These are phyloP conservation scores for Suhomyces emberorum DNA, from an alignment of 805 yeast species.

Conservation along the genomic window DNA sequence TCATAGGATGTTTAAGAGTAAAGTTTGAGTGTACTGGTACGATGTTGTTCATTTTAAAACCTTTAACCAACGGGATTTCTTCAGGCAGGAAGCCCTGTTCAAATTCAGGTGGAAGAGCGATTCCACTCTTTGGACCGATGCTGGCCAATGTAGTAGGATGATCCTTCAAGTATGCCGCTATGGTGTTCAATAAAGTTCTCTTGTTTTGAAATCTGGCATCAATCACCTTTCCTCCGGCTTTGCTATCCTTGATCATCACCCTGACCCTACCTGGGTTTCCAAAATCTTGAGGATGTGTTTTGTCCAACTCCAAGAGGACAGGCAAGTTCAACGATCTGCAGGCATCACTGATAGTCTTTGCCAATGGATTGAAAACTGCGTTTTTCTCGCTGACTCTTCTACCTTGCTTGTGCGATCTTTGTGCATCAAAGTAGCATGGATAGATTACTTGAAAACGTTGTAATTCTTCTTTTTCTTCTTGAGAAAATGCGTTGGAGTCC, in stretches of 20 bases:
- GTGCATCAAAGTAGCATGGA: conserved; percentile 88
- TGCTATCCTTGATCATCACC: conserved; percentile 53
- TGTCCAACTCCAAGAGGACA: conserved; percentile 68
- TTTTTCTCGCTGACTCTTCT: conserved; percentile 67
- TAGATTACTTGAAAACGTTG: conserved; percentile 72
- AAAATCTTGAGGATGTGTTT: conserved; percentile 93
- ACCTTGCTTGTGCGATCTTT: conserved; percentile 74
- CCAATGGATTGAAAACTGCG: conserved; percentile 86
- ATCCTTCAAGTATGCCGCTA: conserved; percentile 57
- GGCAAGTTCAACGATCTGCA: conserved; percentile 39
- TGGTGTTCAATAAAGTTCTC: conserved; percentile 58
- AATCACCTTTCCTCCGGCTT: conserved; percentile 36
- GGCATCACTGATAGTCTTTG: conserved; percentile 78
- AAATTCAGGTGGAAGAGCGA: conserved; percentile 65
- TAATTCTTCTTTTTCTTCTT: conserved; percentile 61
- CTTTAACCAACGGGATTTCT: conserved; percentile 74
- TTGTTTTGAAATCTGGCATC: conserved; percentile 42
- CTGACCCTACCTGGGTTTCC: conserved; percentile 97
- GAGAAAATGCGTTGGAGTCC: conserved; percentile 37
- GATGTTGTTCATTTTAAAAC: conserved; percentile 79
- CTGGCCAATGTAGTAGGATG: conserved; percentile 68
- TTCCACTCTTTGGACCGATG: conserved; percentile 47
- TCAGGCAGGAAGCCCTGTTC: conserved; percentile 50
- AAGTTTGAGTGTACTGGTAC: conserved; percentile 86
- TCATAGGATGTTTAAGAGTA: conserved; percentile 79